Evolutionary conservation across 129 eudicot genomes (phyloP), one percentile per base, ranked within the genome.

Genomic region (Artemisia argyi): DNA sequence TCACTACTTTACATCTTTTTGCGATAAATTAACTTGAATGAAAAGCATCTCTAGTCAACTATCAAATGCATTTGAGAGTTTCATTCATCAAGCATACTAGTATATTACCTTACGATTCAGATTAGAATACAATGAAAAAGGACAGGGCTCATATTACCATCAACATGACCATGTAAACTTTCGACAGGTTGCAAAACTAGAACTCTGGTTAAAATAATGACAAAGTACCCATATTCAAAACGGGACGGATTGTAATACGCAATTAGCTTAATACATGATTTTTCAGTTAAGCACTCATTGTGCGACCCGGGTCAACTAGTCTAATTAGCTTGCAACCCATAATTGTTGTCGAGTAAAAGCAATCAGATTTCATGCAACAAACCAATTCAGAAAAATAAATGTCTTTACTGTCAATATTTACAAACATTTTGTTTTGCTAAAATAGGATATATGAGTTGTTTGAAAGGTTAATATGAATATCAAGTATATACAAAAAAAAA

Each of bases 21-120:
- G 64, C 20, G 16, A 42, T 8, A 3, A 24, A 47, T 47, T 26
- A 49, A 59, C 63, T 6, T 46, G 11, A 28, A 26, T 47, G n/a
- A 15, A 12, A 50, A 11, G 73, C 10, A 28, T 26, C 1, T 51
- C 20, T 5, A 53, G 9, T 54, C 74, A 69, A 69, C 63, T 5
- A 53, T 14, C n/a, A 7, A 42, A 65, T 65, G 79, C 57, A 20
- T 51, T 18, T 35, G 13, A 11, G 18, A 52, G 57, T 52, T 52
- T 16, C n/a, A 52, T 52, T 52, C 15, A 73, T 16, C 51, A 73
- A 61, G 62, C 50, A 9, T 35, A 35, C 6, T 9, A 6, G 44
- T 35, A 7, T 61, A 61, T 73, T 60, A 61, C 49, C 48, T 24
- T 61, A 61, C 49, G 51, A 61, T 49, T 49, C 61, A 61, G 14